These are phyloP conservation scores for Hygrophorus pudorinus DNA, from an alignment of 768 basidiomycete genomes.

Conservation along the genomic window DNA sequence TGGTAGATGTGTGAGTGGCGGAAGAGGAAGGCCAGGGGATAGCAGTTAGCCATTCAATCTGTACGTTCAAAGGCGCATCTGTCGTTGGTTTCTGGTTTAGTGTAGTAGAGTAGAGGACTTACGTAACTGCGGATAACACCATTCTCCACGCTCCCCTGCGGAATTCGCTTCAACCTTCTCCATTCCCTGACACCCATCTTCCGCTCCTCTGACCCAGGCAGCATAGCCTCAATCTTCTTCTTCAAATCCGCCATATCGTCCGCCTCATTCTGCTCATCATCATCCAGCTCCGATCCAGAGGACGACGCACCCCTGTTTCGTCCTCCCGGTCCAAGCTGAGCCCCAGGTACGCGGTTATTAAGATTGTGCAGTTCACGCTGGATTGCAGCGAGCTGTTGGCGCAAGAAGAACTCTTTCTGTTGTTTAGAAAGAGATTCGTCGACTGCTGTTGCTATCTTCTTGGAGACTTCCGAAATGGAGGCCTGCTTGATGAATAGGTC, in stretches of 20 bases:
- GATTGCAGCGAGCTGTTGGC: slow-evolving; percentile 75
- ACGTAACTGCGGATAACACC: slow-evolving; percentile 83
- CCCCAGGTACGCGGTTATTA: not conserved
- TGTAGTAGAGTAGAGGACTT: slow-evolving; percentile 17
- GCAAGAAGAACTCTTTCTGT: slow-evolving; percentile 80
- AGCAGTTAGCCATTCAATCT: slow-evolving; percentile 86
- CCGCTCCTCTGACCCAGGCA: slow-evolving; percentile 65
- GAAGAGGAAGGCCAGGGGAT: slow-evolving; percentile 69
- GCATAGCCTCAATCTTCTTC: slow-evolving; percentile 66
- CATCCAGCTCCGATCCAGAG: slow-evolving; percentile 41
- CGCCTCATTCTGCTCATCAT: slow-evolving; percentile 72
- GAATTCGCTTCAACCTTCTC: slow-evolving; percentile 78
- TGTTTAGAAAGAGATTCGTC: slow-evolving; percentile 82
- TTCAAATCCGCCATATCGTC: slow-evolving; percentile 70
- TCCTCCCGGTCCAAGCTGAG: not conserved
- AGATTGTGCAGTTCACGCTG: slow-evolving; percentile 63
- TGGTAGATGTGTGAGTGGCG: slow-evolving; percentile 7
- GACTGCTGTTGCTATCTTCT: slow-evolving; percentile 71
- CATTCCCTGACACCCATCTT: slow-evolving; percentile 79
- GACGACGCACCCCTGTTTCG: no score
- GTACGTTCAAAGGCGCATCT: not conserved
- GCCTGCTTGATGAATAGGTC: slow-evolving; percentile 65
- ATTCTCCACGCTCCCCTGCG: slow-evolving; percentile 82
- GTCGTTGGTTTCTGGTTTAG: not conserved
- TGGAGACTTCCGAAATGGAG: slow-evolving; percentile 71